These are phyloP conservation scores for Monosiga brevicollis DNA, from an alignment of 78 protist genomes.

Conservation along the genomic window DNA sequence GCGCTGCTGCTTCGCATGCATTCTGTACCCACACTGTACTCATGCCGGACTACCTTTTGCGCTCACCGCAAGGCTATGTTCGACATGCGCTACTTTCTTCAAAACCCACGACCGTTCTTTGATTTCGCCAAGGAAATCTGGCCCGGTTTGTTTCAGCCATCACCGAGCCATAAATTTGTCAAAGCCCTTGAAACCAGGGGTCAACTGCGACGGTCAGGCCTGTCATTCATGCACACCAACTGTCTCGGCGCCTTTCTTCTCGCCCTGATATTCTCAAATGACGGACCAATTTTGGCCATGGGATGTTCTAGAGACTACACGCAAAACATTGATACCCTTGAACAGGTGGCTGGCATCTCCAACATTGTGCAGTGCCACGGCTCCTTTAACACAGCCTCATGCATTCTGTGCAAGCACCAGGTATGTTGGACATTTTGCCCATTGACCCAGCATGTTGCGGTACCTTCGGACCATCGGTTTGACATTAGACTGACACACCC, in stretches of 20 bases:
- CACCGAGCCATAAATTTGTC: conserved; percentile 31
- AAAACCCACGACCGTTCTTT: conserved; percentile 20
- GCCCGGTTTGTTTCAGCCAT: conserved; percentile 13
- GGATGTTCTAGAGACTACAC: conserved; percentile 24
- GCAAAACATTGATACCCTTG: conserved; percentile 47
- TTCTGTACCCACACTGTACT: background rate
- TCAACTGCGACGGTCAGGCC: conserved; percentile 10
- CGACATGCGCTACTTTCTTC: conserved; percentile 19
- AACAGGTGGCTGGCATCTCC: conserved; percentile 16
- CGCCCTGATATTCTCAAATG: too few relatives aligned
- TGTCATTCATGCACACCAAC: too few relatives aligned
- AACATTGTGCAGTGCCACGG: conserved; percentile 23
- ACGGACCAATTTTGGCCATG: too few relatives aligned
- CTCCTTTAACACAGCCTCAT: conserved; percentile 6
- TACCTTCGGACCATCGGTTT: too few relatives aligned
- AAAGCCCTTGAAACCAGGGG: conserved; percentile 8
- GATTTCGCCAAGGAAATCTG: background rate
- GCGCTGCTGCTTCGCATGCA: background rate
- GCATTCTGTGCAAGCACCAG: conserved; percentile 3
- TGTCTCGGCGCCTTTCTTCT: too few relatives aligned
- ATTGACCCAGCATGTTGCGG: too few relatives aligned
- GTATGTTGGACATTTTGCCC: too few relatives aligned
- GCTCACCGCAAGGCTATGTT: conserved; percentile 2
- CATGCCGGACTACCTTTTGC: background rate
- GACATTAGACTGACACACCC: too few relatives aligned